Percentiles rank a stretch among this genome's conserved stretches.
Conservation (phyloP, 441 rosid genomes). For the Erodium trifolium region DNA sequence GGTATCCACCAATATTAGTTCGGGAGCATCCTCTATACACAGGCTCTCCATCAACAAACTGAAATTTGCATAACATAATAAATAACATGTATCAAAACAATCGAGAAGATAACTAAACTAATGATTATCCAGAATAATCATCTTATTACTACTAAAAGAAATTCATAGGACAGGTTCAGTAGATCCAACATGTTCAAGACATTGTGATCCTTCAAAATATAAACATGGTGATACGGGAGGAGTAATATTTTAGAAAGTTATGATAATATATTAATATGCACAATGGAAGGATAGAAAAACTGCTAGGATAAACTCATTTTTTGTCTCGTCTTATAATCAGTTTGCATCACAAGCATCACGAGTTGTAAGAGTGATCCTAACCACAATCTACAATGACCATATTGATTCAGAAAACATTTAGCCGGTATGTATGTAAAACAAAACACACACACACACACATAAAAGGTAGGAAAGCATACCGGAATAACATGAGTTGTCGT, state of each 20-base stretch:
- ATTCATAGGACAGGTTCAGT: not conserved
- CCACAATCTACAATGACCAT: not conserved
- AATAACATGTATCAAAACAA: slow-evolving; percentile 14
- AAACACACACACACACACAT: not conserved
- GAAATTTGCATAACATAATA: slow-evolving; percentile 12
- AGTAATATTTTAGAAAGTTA: too few relatives aligned
- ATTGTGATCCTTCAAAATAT: too few relatives aligned
- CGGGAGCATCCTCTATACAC: slow-evolving; percentile 64
- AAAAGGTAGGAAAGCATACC: slow-evolving; percentile 30
- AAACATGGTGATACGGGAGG: too few relatives aligned
- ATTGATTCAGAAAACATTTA: slow-evolving; percentile 8
- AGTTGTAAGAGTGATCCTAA: not conserved
- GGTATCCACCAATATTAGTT: slow-evolving; percentile 85
- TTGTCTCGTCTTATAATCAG: too few relatives aligned
- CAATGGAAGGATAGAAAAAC: too few relatives aligned
- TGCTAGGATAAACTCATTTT: too few relatives aligned
- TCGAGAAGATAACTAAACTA: not conserved
- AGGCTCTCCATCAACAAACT: slow-evolving; percentile 90
- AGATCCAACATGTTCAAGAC: not conserved
- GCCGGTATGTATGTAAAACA: not conserved
- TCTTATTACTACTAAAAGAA: not conserved
- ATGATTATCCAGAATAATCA: not conserved
- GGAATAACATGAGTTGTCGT: slow-evolving; percentile 80
- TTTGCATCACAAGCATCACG: not conserved
- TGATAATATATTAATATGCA: too few relatives aligned